These are phyloP conservation scores for Yamadazyma mexicana DNA, from an alignment of 1,139 yeast genomes.

Conservation along the genomic window DNA sequence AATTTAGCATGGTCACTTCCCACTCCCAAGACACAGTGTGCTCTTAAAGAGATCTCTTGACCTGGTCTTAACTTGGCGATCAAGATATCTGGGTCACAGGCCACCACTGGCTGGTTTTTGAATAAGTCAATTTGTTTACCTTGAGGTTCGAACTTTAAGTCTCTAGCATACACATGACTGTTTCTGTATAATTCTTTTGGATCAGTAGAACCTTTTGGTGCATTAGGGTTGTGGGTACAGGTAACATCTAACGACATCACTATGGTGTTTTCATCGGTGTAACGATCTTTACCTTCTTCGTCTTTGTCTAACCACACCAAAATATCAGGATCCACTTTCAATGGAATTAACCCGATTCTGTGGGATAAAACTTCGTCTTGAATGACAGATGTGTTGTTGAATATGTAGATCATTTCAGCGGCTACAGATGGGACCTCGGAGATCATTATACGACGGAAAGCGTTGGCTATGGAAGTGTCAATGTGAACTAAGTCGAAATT, in stretches of 20 bases:
- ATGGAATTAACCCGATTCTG: slow-evolving; percentile 88
- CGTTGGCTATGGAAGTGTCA: slow-evolving; percentile 93
- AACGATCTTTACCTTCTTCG: slow-evolving; percentile 65
- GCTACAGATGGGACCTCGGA: slow-evolving; percentile 97
- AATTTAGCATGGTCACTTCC: slow-evolving; percentile 97
- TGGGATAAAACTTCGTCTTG: slow-evolving; percentile 97
- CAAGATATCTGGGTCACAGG: slow-evolving; percentile 84
- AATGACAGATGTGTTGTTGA: slow-evolving; percentile 92
- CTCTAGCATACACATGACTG: slow-evolving; percentile 84
- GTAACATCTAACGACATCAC: slow-evolving; percentile 78
- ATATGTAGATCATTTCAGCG: slow-evolving; percentile 84
- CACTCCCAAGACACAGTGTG: slow-evolving; percentile 87
- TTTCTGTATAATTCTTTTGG: slow-evolving; percentile 83
- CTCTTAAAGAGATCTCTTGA: slow-evolving; percentile 88
- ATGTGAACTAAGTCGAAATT: slow-evolving; percentile 85
- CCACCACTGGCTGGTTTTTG: slow-evolving; percentile 67
- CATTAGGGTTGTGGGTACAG: slow-evolving; percentile 84
- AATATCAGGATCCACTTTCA: slow-evolving; percentile 88
- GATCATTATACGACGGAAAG: slow-evolving; percentile 95
- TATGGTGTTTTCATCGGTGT: slow-evolving; percentile 85
- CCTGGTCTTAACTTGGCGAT: slow-evolving; percentile 95
- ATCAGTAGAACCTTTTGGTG: slow-evolving; percentile 75
- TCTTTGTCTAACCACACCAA: slow-evolving; percentile 72
- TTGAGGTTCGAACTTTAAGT: slow-evolving; percentile 86
- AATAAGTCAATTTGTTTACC: slow-evolving; percentile 78